phyloP scores from a whole-genome alignment of 805 yeast species.

The Candida maris region DNA sequence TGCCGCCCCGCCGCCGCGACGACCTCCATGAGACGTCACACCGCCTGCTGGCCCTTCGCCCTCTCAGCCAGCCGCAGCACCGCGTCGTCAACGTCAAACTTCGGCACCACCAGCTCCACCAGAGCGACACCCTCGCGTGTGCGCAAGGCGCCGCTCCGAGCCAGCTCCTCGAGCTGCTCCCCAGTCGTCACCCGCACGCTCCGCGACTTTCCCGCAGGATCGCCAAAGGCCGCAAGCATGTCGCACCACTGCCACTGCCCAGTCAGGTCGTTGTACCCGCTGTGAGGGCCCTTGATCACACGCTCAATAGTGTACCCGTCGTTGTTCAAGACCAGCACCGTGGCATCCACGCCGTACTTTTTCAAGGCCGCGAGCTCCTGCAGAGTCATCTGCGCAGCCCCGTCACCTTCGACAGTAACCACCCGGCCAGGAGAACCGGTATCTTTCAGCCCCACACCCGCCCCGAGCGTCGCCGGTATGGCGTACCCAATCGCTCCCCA shows the following conservation, averaged over 20 bases:
- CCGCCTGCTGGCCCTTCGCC: no score
- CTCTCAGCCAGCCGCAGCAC: no score
- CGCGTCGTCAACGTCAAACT: conserved; percentile 60
- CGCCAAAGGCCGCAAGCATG: conserved; percentile 67
- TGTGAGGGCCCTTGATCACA: conserved; percentile 45
- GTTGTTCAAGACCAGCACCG: conserved; percentile 44
- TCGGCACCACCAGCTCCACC: conserved; percentile 57
- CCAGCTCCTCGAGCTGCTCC: conserved; percentile 34
- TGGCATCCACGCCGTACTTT: conserved; percentile 39
- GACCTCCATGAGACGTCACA: no score
- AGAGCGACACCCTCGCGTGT: conserved; percentile 41
- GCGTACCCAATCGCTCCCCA: conserved; percentile 54
- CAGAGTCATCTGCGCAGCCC: conserved; percentile 52
- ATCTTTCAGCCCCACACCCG: conserved; percentile 41
- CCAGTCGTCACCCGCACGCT: conserved; percentile 35
- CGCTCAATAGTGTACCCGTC: conserved; percentile 52
- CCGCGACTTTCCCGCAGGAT: conserved; percentile 31
- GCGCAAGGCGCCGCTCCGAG: conserved; percentile 32
- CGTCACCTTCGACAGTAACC: conserved; percentile 49
- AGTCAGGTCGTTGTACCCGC: conserved; percentile 49
- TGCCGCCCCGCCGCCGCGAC: no score
- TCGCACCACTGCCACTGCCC: conserved; percentile 64
- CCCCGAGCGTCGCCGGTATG: conserved; percentile 49
- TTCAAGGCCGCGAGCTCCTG: conserved; percentile 45
- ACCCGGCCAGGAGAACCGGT: conserved; percentile 36